A percentile compares a stretch with the other conserved stretches of the same genome.
phyloP scores from a whole-genome alignment of 306 rosid genomes.

The Potentilla sterilis region DNA sequence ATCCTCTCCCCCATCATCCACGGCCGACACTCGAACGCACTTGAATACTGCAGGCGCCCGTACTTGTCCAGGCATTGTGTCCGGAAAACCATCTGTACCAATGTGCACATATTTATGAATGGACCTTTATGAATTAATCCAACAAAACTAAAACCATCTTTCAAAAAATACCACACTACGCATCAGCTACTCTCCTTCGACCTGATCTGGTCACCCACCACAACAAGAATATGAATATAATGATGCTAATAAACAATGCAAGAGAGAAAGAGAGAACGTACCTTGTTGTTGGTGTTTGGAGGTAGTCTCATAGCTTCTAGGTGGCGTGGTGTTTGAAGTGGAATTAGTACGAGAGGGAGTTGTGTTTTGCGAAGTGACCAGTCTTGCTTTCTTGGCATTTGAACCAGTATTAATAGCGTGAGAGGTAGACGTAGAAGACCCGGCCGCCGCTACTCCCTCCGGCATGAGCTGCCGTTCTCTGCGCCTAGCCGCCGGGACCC shows the following conservation, averaged over 20 bases:
- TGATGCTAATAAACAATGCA: too few species aligned
- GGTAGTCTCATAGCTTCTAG: slow-evolving; percentile 87
- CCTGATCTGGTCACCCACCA: not conserved
- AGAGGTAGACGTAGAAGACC: slow-evolving; percentile 69
- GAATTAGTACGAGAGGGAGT: slow-evolving; percentile 75
- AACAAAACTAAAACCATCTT: too few species aligned
- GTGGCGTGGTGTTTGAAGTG: slow-evolving; percentile 91
- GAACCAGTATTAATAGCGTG: not conserved
- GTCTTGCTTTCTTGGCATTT: slow-evolving; percentile 73
- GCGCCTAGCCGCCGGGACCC: slow-evolving; percentile 92
- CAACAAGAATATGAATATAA: too few species aligned
- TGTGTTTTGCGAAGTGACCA: slow-evolving; percentile 59
- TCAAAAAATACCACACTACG: too few species aligned
- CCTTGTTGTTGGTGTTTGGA: slow-evolving; percentile 66
- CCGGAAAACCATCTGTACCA: slow-evolving; percentile 62
- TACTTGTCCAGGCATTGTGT: slow-evolving; percentile 71
- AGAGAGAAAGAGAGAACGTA: not conserved
- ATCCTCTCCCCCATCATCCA: slow-evolving; percentile 69
- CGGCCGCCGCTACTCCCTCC: slow-evolving; percentile 24
- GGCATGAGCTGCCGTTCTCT: slow-evolving; percentile 71
- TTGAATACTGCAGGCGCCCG: slow-evolving; percentile 87
- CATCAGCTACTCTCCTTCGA: not conserved
- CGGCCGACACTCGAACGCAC: slow-evolving; percentile 84
- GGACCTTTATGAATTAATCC: too few species aligned
- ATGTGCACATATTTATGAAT: not conserved